Evolutionary conservation across 257 asterid species (phyloP).

Genomic region (Solanum bulbocastanum): DNA sequence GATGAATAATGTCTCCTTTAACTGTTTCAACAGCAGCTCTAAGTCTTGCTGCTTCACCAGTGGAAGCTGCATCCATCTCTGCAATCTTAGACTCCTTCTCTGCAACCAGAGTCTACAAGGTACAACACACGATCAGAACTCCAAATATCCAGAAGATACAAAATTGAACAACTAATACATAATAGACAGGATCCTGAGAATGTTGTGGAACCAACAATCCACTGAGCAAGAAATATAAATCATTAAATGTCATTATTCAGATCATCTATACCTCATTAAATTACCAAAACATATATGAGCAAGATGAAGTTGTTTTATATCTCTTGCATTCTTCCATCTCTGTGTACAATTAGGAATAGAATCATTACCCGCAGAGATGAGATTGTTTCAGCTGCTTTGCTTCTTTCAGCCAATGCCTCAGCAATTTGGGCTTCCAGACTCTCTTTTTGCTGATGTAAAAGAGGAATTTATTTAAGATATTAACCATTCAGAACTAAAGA

Average conservation of each 20-base stretch:
- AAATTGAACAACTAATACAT: neutral
- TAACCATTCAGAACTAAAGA: slow-evolving; percentile 2
- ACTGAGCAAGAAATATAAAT: neutral
- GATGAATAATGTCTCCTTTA: slow-evolving; percentile 75
- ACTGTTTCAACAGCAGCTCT: slow-evolving; percentile 79
- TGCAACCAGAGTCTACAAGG: slow-evolving; percentile 50
- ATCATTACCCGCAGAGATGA: slow-evolving; percentile 67
- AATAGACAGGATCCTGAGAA: neutral
- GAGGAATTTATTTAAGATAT: neutral
- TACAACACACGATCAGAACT: slow-evolving; percentile 1
- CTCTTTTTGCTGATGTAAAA: slow-evolving; percentile 62
- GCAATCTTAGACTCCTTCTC: slow-evolving; percentile 89
- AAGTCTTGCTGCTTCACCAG: slow-evolving; percentile 92
- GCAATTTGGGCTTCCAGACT: slow-evolving; percentile 76
- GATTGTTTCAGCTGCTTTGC: slow-evolving; percentile 75
- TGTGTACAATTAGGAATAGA: slow-evolving; percentile 8
- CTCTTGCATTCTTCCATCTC: neutral
- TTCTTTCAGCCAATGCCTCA: slow-evolving; percentile 70
- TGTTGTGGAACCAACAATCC: neutral
- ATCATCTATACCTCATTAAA: neutral
- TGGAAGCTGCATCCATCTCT: slow-evolving; percentile 97
- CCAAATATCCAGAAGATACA: neutral
- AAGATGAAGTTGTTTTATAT: neutral
- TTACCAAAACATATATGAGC: neutral
- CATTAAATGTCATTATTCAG: neutral